Conservation (phyloP, 1,284 basidiomycete genomes). For the Papiliotrema laurentii region DNA sequence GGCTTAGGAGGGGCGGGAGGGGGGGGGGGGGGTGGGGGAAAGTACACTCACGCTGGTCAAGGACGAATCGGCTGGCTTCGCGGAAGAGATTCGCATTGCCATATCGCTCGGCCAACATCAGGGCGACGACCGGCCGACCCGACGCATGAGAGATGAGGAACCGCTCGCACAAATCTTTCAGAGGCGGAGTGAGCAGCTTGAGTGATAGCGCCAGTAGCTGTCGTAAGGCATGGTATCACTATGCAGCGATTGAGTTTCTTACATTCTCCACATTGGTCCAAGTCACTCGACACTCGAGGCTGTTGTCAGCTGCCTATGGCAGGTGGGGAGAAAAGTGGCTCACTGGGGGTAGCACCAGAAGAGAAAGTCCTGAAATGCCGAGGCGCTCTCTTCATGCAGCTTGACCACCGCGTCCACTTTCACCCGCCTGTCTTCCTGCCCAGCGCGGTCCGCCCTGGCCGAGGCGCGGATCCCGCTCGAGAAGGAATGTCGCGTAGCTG, state of each 20-base stretch:
- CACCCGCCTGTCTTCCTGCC: not conserved
- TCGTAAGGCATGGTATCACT: not conserved
- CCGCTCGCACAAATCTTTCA: slow-evolving; percentile 72
- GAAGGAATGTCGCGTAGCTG: slow-evolving; percentile 18
- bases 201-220: slow-evolving; percentile 35
- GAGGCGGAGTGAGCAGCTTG: slow-evolving; percentile 61
- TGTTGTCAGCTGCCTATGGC: slow-evolving; percentile 35
- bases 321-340: not conserved
- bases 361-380: slow-evolving; percentile 44
- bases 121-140: slow-evolving; percentile 81
- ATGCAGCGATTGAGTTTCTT: slow-evolving; percentile 13
- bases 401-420: slow-evolving; percentile 34
- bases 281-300: slow-evolving; percentile 80
- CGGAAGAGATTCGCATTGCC: slow-evolving; percentile 81
- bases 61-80: slow-evolving; percentile 80
- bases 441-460: not conserved
- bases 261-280: slow-evolving; percentile 85
- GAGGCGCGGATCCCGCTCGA: slow-evolving; percentile 13
- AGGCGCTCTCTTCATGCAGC: slow-evolving; percentile 36
- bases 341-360: slow-evolving; percentile 46
- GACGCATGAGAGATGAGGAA: slow-evolving; percentile 88
- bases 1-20: not conserved
- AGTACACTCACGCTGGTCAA: slow-evolving; percentile 63
- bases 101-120: slow-evolving; percentile 82
- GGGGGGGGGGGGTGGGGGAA: not conserved